Conservation (phyloP, 2,329 filamentous ascomycete genomes). For the Beauveria rudraprayagi region DNA sequence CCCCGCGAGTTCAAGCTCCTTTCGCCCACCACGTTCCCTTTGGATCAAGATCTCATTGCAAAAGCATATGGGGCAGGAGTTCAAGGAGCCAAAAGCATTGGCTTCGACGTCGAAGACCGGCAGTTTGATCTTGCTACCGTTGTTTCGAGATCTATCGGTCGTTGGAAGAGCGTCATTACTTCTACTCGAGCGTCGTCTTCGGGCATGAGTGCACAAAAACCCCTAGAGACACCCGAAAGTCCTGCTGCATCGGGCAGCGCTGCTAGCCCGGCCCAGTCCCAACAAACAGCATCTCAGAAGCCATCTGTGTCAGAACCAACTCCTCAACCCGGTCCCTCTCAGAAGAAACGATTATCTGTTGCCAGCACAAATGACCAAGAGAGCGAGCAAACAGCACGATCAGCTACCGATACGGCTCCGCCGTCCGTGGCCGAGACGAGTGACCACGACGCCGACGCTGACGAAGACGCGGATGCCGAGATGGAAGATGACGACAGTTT, state of each 20-base stretch:
- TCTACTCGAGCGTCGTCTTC: conserved; percentile 35
- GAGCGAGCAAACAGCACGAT: conserved; percentile 27
- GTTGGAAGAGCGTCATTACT: conserved; percentile 55
- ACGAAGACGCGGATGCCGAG: conserved; percentile 22
- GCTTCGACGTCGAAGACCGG: conserved; percentile 41
- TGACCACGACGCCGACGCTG: conserved; percentile 22
- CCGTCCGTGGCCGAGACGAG: conserved; percentile 39
- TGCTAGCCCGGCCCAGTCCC: conserved; percentile 16
- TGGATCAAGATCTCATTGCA: conserved; percentile 41
- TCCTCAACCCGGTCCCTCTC: conserved; percentile 16
- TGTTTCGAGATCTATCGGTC: conserved; percentile 47
- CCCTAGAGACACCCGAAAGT: conserved; percentile 32
- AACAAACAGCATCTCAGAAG: conserved; percentile 16
- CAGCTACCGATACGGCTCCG: conserved; percentile 27
- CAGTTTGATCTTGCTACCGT: conserved; percentile 44
- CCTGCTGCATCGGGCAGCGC: conserved; percentile 10
- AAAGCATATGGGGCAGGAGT: conserved; percentile 39
- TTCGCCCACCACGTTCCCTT: conserved; percentile 42
- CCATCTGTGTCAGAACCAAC: conserved; percentile 15
- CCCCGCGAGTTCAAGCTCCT: conserved; percentile 50
- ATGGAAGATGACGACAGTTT: conserved; percentile 54
- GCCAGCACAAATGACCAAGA: conserved; percentile 27
- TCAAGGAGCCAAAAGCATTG: conserved; percentile 32
- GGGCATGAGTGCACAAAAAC: conserved; percentile 43
- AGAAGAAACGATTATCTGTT: conserved; percentile 24